Evolutionary conservation across 2,329 filamentous ascomycete genomes (phyloP), one percentile per base, ranked within the genome.

Genomic region (Colletotrichum filicis): DNA sequence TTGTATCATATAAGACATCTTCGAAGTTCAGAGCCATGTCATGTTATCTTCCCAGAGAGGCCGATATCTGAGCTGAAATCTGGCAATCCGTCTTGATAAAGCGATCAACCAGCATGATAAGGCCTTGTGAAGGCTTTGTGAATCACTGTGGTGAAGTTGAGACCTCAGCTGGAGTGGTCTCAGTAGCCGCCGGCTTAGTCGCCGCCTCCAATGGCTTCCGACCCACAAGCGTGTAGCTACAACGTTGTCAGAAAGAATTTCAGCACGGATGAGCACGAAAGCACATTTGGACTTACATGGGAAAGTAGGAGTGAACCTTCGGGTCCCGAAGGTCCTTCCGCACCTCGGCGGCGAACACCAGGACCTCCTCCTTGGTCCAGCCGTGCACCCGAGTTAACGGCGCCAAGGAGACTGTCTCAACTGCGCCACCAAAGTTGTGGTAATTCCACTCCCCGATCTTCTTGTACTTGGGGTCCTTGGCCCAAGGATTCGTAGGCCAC

Each of bases 401-500:
- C 7, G 74, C 74, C 52, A 79, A 76, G n/a, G 79, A 79, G 22
- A 81, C 74, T 16, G 76, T 79, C 62, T 81, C 76, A 12, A 80
- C 58, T 4, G 78, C 80, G 35, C 80, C 76, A 12, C 79, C 71
- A 32, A 79, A 76, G 46, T 80, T 81, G 28, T 80, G 78, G 14
- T 75, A 66, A 16, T 77, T 78, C 76, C 80, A 64, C 76, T 14
- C 74, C 78, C 88, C 88, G 1, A 89, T 76, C 62, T 88, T 83
- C 77, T 89, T 91, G 66, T 87, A 82, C 30, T 85, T 83, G 7
- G 82, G 81, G 46, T 88, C 85, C 58, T 85, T 85, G 0, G 88
- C 84, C 88, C 88, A 90, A 8, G 81, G 77, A 75, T 87, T 87
- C 28, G 82, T 82, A 0, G 88, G 88, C 80, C 87, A 85, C 77